phyloP scores from a whole-genome alignment of 2,329 filamentous ascomycete genomes.

The Trichoderma aggressivum region DNA sequence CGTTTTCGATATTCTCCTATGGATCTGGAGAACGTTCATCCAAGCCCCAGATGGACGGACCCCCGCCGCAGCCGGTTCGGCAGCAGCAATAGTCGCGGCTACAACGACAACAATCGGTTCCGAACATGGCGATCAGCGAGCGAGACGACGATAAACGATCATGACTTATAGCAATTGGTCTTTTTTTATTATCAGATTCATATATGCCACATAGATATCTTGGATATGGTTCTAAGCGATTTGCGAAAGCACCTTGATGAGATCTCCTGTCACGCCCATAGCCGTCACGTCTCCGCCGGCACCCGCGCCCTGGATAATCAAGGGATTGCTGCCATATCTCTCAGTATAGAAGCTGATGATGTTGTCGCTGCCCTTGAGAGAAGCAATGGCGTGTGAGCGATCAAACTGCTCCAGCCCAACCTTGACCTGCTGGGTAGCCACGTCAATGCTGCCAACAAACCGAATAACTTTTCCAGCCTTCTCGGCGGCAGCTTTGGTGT shows the following conservation, averaged over 20 bases:
- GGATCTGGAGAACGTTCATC: constrained; percentile 47
- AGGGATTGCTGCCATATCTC: constrained; percentile 83
- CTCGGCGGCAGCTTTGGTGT: constrained; percentile 79
- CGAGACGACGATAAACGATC: constrained; percentile 3
- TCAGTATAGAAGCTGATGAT: constrained; percentile 99
- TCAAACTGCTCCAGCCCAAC: constrained; percentile 91
- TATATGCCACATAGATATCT: neutral
- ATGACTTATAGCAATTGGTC: neutral
- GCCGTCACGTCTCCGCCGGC: constrained; percentile 94
- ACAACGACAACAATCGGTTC: neutral
- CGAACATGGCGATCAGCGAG: constrained; percentile 1
- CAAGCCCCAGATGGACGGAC: neutral
- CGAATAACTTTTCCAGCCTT: constrained; percentile 86
- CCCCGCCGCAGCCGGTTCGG: neutral
- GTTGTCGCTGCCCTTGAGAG: constrained; percentile 95
- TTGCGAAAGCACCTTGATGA: constrained; percentile 81
- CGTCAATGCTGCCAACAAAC: constrained; percentile 91
- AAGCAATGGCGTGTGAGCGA: constrained; percentile 83
- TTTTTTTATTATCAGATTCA: neutral
- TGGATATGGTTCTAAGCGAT: constrained; percentile 45
- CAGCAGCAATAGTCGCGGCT: neutral
- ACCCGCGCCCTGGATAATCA: constrained; percentile 92
- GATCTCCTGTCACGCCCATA: constrained; percentile 93
- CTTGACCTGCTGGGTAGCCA: constrained; percentile 75
- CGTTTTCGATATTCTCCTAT: constrained; percentile 50